Evolutionary conservation across 805 yeast species (phyloP).

Genomic region (Vanderwaltozyma verrucispora): DNA sequence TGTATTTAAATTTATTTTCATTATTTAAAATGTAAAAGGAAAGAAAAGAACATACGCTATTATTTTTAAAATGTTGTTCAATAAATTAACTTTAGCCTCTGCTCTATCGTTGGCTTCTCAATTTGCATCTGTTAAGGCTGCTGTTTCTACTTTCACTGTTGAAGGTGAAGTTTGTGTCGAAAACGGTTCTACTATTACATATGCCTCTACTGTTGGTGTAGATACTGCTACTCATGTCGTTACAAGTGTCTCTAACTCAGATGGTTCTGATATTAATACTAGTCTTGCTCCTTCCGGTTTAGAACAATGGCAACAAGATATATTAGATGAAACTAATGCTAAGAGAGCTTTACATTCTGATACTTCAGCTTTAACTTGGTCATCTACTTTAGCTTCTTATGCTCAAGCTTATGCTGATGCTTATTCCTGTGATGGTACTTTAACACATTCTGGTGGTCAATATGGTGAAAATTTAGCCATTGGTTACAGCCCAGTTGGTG

Average conservation of each 20-base stretch:
- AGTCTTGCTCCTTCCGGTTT: slow-evolving; percentile 1
- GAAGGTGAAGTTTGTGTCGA: slow-evolving; percentile 23
- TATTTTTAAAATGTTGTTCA: slow-evolving; percentile 2
- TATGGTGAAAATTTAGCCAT: slow-evolving; percentile 75
- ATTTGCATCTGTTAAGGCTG: slow-evolving; percentile 9
- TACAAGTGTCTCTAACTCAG: not conserved
- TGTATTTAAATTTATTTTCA: too few relatives aligned
- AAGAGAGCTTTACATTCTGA: slow-evolving; percentile 38
- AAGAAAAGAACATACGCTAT: too few relatives aligned
- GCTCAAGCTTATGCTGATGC: slow-evolving; percentile 42
- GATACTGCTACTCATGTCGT: slow-evolving; percentile 3
- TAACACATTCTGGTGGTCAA: slow-evolving; percentile 44
- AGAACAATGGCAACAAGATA: slow-evolving; percentile 3
- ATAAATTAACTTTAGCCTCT: slow-evolving; percentile 6
- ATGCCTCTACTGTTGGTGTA: slow-evolving; percentile 6
- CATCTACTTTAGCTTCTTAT: slow-evolving; percentile 33
- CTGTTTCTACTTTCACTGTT: slow-evolving; percentile 16
- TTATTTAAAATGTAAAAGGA: too few relatives aligned
- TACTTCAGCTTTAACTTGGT: slow-evolving; percentile 40
- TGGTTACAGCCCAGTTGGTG: slow-evolving; percentile 36
- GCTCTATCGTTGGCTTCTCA: slow-evolving; percentile 4
- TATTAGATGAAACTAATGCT: slow-evolving; percentile 41
- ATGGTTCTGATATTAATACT: slow-evolving; percentile 1
- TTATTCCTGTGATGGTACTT: slow-evolving; percentile 45
- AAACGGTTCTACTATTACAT: slow-evolving; percentile 21